phyloP scores from a whole-genome alignment of 1,284 basidiomycete genomes.

The Microbotryum lychnidis-dioicae region DNA sequence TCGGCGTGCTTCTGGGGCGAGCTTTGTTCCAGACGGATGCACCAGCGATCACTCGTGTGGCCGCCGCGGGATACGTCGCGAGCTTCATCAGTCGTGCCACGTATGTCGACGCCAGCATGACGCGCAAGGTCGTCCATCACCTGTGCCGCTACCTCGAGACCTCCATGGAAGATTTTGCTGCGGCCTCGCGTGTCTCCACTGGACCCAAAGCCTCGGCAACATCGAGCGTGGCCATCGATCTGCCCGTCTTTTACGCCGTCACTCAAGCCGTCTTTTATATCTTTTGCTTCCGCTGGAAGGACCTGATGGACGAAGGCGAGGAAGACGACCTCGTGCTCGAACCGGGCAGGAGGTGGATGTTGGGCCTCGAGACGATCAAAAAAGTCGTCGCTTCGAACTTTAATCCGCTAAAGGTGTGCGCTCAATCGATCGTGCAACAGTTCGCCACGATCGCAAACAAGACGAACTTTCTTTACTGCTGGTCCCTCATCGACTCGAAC shows the following conservation, averaged over 20 bases:
- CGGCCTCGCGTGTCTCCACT: constrained; percentile 19
- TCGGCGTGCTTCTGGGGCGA: constrained; percentile 81
- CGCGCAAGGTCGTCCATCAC: constrained; percentile 68
- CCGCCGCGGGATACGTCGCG: constrained; percentile 85
- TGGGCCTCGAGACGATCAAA: constrained; percentile 69
- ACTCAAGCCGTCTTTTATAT: constrained; percentile 90
- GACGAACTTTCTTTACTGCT: constrained; percentile 90
- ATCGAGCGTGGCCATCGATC: constrained; percentile 10
- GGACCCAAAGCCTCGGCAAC: constrained; percentile 38
- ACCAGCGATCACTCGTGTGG: constrained; percentile 69
- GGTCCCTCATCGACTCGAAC: constrained; percentile 84
- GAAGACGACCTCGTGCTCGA: constrained; percentile 41
- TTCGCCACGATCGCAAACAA: constrained; percentile 90
- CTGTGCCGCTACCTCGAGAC: constrained; percentile 73
- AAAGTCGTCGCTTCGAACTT: constrained; percentile 70
- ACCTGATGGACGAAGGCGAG: constrained; percentile 55
- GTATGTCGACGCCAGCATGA: constrained; percentile 69
- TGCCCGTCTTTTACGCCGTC: constrained; percentile 81
- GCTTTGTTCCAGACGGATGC: constrained; percentile 60
- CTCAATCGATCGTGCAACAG: constrained; percentile 79
- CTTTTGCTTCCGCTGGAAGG: constrained; percentile 96
- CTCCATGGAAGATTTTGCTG: constrained; percentile 63
- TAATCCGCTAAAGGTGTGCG: constrained; percentile 90
- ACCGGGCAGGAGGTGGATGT: constrained; percentile 63
- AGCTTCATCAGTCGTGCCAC: constrained; percentile 84